Base-by-base conservation (phyloP, 495 filamentous ascomycete species). In the Penicillium cataractarum region DNA sequence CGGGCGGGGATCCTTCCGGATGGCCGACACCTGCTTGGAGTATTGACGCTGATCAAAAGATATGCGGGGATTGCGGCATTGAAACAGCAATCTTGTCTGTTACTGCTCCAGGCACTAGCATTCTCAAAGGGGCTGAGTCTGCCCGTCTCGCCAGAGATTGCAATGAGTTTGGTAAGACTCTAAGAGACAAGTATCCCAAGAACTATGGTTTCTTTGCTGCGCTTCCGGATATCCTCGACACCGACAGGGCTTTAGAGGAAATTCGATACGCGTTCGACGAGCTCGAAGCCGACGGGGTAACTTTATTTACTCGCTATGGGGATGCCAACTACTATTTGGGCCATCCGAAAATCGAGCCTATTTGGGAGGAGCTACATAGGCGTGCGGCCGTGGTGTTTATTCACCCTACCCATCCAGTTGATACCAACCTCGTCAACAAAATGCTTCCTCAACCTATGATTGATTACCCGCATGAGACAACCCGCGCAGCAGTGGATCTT, bases 221-320 rank as follows among this genome's bases (percentile, higher is more conserved):
- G 7, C 56, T 85, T 0, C 83, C 83, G 1, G 66, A 71, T 39
- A 67, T 85, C 19, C 63, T 73, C 5, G 63, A 82, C 60, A 75
- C 70, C 0, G 33, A 71, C 8, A 64, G 58, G 8, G 71, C 72
- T 0, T 67, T 84, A 0, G 67, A 56, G 0, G 83, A 86, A 61
- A 75, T 86, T 22, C 19, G 27, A 2, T 80, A 84, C 60, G 75
- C 71, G 0, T 60, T 85, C 10, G 80, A 85, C 57, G 68, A 29
- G 0, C 74, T 86, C 1, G 44, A 79, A 17, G 81, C 82, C 0
- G 83, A 86, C 57, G 83, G 84, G 0, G 72, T 86, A 6, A 76
- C 74, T 0, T 65, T 86, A 0, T 83, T 78, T 57, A 86, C 82
- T 2, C 74, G 80, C 17, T 86, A 87, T 60, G 83, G 29, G 78